These are phyloP conservation scores for Mucor saturninus DNA, from an alignment of 371 early-diverging fungal species.

Conservation along the genomic window DNA sequence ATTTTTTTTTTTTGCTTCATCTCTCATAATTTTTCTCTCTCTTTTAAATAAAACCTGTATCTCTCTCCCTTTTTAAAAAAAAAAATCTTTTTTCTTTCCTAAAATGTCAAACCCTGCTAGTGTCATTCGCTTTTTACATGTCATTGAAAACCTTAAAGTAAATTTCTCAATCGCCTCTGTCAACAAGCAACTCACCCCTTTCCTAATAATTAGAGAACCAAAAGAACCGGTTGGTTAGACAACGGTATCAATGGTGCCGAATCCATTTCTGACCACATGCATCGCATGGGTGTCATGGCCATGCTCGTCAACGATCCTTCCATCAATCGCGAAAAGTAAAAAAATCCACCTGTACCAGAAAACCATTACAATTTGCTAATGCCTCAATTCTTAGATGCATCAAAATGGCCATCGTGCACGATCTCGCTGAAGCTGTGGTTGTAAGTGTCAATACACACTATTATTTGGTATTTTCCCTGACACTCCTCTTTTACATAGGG, in stretches of 20 bases:
- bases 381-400: slow-evolving; percentile 58
- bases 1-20: background rate
- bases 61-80: slow-evolving; percentile 7
- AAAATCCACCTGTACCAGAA: background rate
- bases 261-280: slow-evolving; percentile 94
- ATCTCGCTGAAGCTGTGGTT: slow-evolving; percentile 89
- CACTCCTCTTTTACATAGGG: slow-evolving; percentile 52
- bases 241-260: slow-evolving; percentile 72
- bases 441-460: slow-evolving; percentile 35
- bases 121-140: slow-evolving; percentile 66
- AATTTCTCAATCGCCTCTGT: background rate
- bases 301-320: slow-evolving; percentile 77
- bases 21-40: background rate
- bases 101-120: slow-evolving; percentile 39
- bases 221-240: slow-evolving; percentile 92
- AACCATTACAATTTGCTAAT: too few relatives aligned
- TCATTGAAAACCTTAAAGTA: slow-evolving; percentile 73
- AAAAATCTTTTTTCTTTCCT: background rate
- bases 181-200: background rate
- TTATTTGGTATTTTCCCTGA: background rate
- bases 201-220: slow-evolving; percentile 66
- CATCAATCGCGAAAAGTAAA: slow-evolving; percentile 56
- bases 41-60: background rate
- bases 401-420: slow-evolving; percentile 92
- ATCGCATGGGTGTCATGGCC: slow-evolving; percentile 89